phyloP scores from a whole-genome alignment of 345 rosid species.

The Murraya koenigii region DNA sequence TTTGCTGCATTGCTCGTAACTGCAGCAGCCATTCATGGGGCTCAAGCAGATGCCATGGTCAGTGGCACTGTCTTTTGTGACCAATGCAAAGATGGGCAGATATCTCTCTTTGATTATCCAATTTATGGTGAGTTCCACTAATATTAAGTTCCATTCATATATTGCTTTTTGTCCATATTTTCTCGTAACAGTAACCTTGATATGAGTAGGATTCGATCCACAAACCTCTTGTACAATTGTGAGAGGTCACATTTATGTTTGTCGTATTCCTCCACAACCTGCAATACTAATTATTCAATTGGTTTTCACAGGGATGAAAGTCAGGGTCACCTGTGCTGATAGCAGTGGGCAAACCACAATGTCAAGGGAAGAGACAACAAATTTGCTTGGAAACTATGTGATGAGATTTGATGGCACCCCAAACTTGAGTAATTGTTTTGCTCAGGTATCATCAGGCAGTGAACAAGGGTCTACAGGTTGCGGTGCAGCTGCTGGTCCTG shows the following conservation, averaged over 20 bases:
- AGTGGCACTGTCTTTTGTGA: slow-evolving; percentile 81
- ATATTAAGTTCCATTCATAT: no score
- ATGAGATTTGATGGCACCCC: slow-evolving; percentile 77
- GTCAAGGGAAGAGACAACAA: slow-evolving; percentile 73
- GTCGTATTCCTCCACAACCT: background rate
- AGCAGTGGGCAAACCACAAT: slow-evolving; percentile 51
- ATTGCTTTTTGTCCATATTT: background rate
- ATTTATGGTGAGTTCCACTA: slow-evolving; percentile 38
- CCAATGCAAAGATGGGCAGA: slow-evolving; percentile 86
- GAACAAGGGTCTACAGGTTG: slow-evolving; percentile 47
- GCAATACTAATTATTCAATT: background rate
- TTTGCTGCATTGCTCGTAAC: slow-evolving; percentile 44
- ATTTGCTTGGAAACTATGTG: slow-evolving; percentile 62
- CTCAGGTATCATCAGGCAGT: slow-evolving; percentile 52
- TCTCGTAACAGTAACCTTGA: background rate
- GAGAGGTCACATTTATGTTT: background rate
- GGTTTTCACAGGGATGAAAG: slow-evolving; percentile 50
- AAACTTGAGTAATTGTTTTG: slow-evolving; percentile 69
- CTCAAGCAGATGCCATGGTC: slow-evolving; percentile 56
- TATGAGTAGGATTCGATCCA: background rate
- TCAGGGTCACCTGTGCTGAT: slow-evolving; percentile 55
- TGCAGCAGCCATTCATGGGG: slow-evolving; percentile 44
- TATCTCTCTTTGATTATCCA: slow-evolving; percentile 76
- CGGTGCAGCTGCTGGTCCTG: slow-evolving; percentile 55
- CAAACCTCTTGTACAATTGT: background rate